Base-by-base conservation (phyloP, 148 eudicot species). In the Cornus controversa region DNA sequence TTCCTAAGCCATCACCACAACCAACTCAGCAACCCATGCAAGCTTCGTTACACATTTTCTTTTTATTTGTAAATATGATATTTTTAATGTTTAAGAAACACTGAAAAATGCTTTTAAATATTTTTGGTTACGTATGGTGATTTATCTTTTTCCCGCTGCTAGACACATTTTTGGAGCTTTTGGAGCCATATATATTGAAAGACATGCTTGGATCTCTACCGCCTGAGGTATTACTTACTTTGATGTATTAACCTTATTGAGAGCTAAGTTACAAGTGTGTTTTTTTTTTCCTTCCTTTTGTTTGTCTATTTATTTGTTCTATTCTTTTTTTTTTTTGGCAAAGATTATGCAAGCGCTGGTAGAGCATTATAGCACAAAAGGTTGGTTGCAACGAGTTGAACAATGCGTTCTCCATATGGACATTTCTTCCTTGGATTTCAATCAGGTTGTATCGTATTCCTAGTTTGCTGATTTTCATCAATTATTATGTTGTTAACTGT, bases 331-430 rank as follows among this genome's bases (percentile, higher is more conserved):
- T 63, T 66, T 37, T 67, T 47, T 50, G 66, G 40, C 70, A 71
- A 83, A 94, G 98, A 85, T 95, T 77, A 95, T 95, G 98, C 98
- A 95, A 93, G 98, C 93, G 77, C 84, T 95, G 78, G 98, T 95
- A 76, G 98, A 95, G 89, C 98, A 95, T 76, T 95, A 95, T 73
- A 92, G 89, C 78, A 67, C 73, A 34, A 92, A 87, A 87, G 98
- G 98, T 83, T 95, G 98, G 98, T 77, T 95, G 86, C 98, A 91
- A 79, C 87, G 98, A 80, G 92, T 95, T 74, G 98, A 95, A 82
- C 98, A 93, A 84, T 95, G 98, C 79, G 94, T 95, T 83, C 96
- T 95, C 75, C 97, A 95, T 84, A 95, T 95, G 98, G 97, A 95
- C 85, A 95, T 95, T 73, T 90, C 93, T 81, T 95, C 98, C 67